A percentile compares a stretch with the other conserved stretches of the same genome.
These are phyloP conservation scores for Avena insularis DNA, from an alignment of 176 grass and related monocot genomes.

Conservation along the genomic window DNA sequence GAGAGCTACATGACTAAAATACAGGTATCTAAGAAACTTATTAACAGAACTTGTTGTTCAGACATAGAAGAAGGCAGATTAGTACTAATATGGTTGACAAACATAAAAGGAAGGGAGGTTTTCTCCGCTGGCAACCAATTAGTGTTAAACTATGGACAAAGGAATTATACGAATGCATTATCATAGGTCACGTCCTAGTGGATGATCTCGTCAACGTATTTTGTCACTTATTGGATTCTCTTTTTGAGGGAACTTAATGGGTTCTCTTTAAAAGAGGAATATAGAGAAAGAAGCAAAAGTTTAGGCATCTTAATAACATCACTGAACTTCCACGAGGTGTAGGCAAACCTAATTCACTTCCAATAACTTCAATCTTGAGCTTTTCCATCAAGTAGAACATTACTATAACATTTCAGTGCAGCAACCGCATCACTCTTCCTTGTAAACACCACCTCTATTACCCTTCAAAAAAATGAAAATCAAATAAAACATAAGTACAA, in stretches of 20 bases:
- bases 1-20: not conserved
- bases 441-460: conserved; percentile 59
- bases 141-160: not conserved
- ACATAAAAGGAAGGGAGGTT: not conserved
- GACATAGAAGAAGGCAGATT: no score
- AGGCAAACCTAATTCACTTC: conserved; percentile 67
- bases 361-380: conserved; percentile 88
- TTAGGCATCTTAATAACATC: not conserved
- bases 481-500: no score
- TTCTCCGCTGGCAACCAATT: not conserved
- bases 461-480: no score
- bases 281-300: conserved; percentile 19
- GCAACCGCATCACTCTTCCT: conserved; percentile 85
- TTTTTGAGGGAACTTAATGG: no score
- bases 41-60: not conserved
- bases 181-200: not conserved
- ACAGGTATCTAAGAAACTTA: not conserved
- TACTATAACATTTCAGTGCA: conserved; percentile 82
- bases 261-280: not conserved
- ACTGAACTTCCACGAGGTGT: conserved; percentile 53
- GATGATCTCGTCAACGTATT: not conserved
- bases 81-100: not conserved
- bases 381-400: conserved; percentile 81
- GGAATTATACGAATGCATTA: no score
- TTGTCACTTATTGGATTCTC: no score